These are phyloP conservation scores for Adansonia digitata DNA, from an alignment of 345 rosid species.

Conservation along the genomic window DNA sequence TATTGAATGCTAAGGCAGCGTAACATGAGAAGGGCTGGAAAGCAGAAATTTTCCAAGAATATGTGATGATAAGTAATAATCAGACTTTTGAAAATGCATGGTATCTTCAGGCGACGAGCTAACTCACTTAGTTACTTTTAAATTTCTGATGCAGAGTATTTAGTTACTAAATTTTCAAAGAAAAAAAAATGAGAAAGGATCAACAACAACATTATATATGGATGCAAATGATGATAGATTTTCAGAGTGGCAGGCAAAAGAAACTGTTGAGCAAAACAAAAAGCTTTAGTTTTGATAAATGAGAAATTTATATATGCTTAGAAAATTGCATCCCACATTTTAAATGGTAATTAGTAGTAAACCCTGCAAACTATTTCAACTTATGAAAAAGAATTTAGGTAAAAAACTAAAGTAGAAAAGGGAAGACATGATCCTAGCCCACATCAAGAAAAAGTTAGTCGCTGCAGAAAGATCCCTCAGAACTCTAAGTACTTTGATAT, in stretches of 20 bases:
- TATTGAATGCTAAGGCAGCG: neutral
- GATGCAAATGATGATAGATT: neutral
- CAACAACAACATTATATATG: neutral
- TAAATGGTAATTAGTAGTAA: neutral
- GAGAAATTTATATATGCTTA: neutral
- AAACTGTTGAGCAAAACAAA: neutral
- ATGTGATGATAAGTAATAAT: neutral
- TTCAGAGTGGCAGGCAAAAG: neutral
- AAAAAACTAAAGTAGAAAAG: conserved; percentile 4
- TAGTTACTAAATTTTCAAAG: neutral
- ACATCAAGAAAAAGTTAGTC: conserved; percentile 25
- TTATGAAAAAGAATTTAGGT: conserved; percentile 5
- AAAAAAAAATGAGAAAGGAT: neutral
- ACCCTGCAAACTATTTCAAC: neutral
- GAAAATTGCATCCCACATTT: neutral
- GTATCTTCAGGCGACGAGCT: neutral
- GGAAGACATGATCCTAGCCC: conserved; percentile 23
- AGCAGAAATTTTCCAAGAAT: neutral
- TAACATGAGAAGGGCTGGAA: neutral
- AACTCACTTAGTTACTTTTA: neutral
- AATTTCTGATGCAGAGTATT: neutral
- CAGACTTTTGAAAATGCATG: neutral
- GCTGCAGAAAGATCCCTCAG: conserved; percentile 28
- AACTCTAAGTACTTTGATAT: conserved; percentile 15
- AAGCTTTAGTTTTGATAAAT: neutral